Evolutionary conservation across 306 rosid genomes (phyloP).

Genomic region (Geum urbanum): DNA sequence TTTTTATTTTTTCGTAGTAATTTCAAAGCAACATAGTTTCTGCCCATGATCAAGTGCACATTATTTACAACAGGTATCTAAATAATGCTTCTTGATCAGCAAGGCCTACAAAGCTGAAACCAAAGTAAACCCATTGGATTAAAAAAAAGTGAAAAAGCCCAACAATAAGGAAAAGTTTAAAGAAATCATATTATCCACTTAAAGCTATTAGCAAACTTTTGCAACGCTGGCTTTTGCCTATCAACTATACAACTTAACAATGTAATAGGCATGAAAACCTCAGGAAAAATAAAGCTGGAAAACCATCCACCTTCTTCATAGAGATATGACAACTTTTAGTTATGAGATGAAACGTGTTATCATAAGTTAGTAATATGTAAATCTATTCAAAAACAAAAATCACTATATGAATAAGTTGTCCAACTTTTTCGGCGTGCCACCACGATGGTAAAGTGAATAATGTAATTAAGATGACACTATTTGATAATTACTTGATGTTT

Average conservation of each 20-base stretch:
- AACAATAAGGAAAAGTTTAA: neutral
- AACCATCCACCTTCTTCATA: neutral
- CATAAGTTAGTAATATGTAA: too few relatives aligned
- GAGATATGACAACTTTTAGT: too few relatives aligned
- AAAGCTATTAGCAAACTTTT: neutral
- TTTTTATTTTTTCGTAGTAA: too few relatives aligned
- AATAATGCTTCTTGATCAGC: neutral
- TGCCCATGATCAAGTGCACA: neutral
- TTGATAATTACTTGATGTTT: too few relatives aligned
- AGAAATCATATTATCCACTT: neutral
- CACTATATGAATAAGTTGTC: too few relatives aligned
- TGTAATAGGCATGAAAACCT: neutral
- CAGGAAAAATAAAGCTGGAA: neutral
- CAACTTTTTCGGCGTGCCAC: too few relatives aligned
- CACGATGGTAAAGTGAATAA: too few relatives aligned
- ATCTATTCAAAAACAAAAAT: too few relatives aligned
- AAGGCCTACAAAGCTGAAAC: conserved; percentile 6
- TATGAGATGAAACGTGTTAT: too few relatives aligned
- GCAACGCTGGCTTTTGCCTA: neutral
- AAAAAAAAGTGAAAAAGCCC: neutral
- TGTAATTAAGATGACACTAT: too few relatives aligned
- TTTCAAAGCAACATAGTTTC: too few relatives aligned
- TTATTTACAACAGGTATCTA: neutral
- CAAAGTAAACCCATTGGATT: conserved; percentile 1
- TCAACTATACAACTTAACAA: neutral